phyloP scores from a whole-genome alignment of 306 rosid genomes.

The Fragaria nilgerrensis region DNA sequence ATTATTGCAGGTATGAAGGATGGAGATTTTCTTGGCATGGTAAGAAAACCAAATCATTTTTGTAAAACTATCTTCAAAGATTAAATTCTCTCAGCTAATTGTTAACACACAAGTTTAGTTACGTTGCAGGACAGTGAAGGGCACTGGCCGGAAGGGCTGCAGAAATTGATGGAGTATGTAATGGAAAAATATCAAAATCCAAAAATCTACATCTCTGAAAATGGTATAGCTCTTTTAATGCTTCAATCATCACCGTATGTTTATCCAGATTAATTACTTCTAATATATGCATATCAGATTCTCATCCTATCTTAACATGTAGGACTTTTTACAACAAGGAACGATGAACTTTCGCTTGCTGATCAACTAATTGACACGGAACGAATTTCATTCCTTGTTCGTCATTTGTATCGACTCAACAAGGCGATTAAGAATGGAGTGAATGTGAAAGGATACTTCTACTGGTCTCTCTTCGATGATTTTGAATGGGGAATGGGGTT shows the following conservation, averaged over 20 bases:
- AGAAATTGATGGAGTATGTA: slow-evolving; percentile 14
- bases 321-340: slow-evolving; percentile 14
- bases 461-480: slow-evolving; percentile 2
- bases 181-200: slow-evolving; percentile 21
- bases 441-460: slow-evolving; percentile 16
- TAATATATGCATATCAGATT: not conserved
- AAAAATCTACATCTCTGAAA: slow-evolving; percentile 34
- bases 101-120: not conserved
- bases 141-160: slow-evolving; percentile 32
- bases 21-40: slow-evolving; percentile 18
- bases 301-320: not conserved
- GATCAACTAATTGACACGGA: not conserved
- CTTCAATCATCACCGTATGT: not conserved
- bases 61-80: not conserved
- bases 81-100: not conserved
- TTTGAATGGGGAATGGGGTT: slow-evolving; percentile 22
- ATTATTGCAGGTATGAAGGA: slow-evolving; percentile 10
- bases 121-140: not conserved
- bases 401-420: slow-evolving; percentile 11
- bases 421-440: slow-evolving; percentile 17
- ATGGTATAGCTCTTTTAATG: slow-evolving; percentile 28
- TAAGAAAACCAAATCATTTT: not conserved
- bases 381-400: not conserved
- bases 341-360: not conserved
- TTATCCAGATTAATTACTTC: not conserved